These are phyloP conservation scores for Stygiomarasmius scandens DNA, from an alignment of 1,284 basidiomycete genomes.

Conservation along the genomic window DNA sequence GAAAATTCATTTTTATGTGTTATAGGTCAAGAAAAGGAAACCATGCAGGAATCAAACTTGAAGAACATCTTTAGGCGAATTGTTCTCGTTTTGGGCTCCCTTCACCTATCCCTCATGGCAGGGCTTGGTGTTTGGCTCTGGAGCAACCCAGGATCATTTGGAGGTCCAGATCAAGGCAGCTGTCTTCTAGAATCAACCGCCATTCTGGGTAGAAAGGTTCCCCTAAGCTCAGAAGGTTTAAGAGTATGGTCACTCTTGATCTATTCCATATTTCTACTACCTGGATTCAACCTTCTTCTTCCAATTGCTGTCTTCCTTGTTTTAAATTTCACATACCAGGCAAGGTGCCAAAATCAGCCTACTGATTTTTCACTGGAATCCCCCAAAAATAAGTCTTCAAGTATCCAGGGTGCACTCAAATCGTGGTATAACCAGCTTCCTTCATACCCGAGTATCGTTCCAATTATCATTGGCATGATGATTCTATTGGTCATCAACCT, in stretches of 20 bases:
- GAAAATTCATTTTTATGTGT: too few species aligned
- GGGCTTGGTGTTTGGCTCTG: slow-evolving; percentile 28
- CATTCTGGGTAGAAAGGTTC: background rate
- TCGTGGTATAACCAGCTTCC: background rate
- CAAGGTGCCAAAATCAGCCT: background rate
- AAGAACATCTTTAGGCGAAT: background rate
- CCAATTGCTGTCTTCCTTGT: slow-evolving; percentile 16
- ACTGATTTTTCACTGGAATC: background rate
- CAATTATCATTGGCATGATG: slow-evolving; percentile 12
- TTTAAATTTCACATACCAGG: background rate
- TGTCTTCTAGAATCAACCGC: background rate
- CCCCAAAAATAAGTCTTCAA: background rate
- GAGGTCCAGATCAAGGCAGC: slow-evolving; percentile 1
- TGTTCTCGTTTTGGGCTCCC: slow-evolving; percentile 20
- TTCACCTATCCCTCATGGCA: slow-evolving; percentile 27
- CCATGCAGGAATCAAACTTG: too few species aligned
- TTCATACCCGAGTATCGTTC: background rate
- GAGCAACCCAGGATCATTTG: slow-evolving; percentile 20
- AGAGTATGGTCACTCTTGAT: slow-evolving; percentile 20
- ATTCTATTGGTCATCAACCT: slow-evolving; percentile 17
- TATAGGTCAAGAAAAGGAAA: too few species aligned
- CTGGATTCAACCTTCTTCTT: slow-evolving; percentile 20
- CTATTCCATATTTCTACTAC: slow-evolving; percentile 19
- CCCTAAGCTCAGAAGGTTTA: background rate
- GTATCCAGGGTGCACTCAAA: background rate